Evolutionary conservation across 257 asterid genomes (phyloP), one percentile per base, ranked within the genome.

Genomic region (Primulina huaijiensis): DNA sequence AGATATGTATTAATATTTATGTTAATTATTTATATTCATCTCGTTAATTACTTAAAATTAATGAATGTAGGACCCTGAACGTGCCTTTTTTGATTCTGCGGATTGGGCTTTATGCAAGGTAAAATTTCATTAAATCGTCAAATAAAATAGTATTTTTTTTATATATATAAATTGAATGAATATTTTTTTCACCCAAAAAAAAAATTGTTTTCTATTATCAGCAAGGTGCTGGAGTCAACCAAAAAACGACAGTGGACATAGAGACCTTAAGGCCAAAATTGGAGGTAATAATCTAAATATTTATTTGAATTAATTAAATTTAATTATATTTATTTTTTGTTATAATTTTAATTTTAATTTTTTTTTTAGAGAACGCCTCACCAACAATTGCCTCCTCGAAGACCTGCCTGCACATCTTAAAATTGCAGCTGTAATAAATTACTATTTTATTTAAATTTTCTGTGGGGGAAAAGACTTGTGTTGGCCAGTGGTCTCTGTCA

Each of bases 101-200:
- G 98, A 92, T 34, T 92, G 97, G 96, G 97, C 87, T 64, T 72
- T 92, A 11, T 75, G 87, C 80, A 91, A 89, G 96, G 97, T 86
- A 84, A 8, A 9, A 19, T 8, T 8, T 69, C 21, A 67, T 21
- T 55, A 43, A 63, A 55, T 68, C 46, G 27, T 8, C 33, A 53
- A 16, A 31, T 6, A 55, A 71, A 35, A 35, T 6, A 27, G 2
- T 27, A 27, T 2, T 27, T 27, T 27, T 27, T 27, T 27, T 0
- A 35, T 8, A 20, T 0, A 35, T 8, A 20, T 21, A 21, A 21
- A 23, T 23, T 23, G 25, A n/a, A 52, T 2, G 27, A 30, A 33
- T 33, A 33, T 33, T 12, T 17, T 31, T n/a, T 27, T n/a, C 29
- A 65, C 6, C 5, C 2, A 27, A 29, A 62, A 61, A n/a, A n/a